A percentile compares a stretch with the other conserved stretches of the same genome.
phyloP scores from a whole-genome alignment of 129 eudicot species.

The Kitagawia praeruptora region DNA sequence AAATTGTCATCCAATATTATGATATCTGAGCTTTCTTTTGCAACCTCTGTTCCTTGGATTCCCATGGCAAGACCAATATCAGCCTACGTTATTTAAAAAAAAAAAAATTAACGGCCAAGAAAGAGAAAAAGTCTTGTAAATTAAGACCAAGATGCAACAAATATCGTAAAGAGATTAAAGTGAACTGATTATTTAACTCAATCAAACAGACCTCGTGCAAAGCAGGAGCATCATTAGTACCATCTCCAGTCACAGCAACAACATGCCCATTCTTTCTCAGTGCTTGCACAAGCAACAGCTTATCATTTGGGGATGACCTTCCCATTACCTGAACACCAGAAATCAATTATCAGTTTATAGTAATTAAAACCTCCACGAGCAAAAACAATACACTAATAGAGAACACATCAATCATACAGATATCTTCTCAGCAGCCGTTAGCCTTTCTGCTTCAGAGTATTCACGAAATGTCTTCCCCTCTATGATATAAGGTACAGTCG shows the following conservation, averaged over 20 bases:
- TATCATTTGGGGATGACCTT: conserved; percentile 88
- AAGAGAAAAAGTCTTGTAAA: neutral
- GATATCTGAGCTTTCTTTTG: conserved; percentile 92
- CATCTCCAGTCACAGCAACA: conserved; percentile 97
- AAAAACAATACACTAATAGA: neutral
- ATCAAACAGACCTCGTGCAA: conserved; percentile 59
- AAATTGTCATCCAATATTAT: conserved; percentile 86
- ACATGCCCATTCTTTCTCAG: conserved; percentile 65
- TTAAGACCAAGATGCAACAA: neutral
- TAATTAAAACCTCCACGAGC: neutral
- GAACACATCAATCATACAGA: conserved; percentile 33
- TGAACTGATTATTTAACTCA: neutral
- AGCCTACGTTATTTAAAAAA: conserved; percentile 35
- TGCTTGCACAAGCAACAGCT: conserved; percentile 85
- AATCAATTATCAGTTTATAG: neutral
- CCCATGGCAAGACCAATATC: conserved; percentile 99
- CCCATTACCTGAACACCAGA: conserved; percentile 65
- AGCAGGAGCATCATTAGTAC: conserved; percentile 98
- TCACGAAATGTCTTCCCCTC: conserved; percentile 80
- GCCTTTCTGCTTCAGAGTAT: conserved; percentile 44
- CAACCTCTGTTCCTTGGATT: conserved; percentile 95
- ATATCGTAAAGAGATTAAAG: neutral
- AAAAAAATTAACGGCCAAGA: neutral
- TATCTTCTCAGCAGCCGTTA: conserved; percentile 53
- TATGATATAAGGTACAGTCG: conserved; percentile 58